A percentile compares a stretch with the other conserved stretches of the same genome.
Conservation (phyloP, 768 basidiomycete genomes). For the Austroboletus eburneus region DNA sequence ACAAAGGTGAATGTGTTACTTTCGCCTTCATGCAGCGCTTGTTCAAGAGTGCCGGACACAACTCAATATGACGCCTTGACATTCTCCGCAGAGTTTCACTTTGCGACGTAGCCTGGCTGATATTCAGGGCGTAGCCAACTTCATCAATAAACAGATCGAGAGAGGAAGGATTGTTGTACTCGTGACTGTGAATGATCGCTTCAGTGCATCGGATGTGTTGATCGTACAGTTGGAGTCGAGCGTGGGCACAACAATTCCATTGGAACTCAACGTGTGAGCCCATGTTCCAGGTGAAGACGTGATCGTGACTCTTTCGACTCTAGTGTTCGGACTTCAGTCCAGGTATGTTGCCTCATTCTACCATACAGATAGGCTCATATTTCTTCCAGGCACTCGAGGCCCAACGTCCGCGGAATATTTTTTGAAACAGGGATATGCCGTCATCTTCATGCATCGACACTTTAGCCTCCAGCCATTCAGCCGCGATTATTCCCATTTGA, state of each 20-base stretch:
- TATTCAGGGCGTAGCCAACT: constrained; percentile 58
- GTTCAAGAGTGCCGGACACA: constrained; percentile 14
- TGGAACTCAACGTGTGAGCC: constrained; percentile 98
- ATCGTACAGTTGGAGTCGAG: constrained; percentile 52
- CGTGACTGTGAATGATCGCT: constrained; percentile 69
- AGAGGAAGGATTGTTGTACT: constrained; percentile 78
- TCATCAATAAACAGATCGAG: constrained; percentile 63
- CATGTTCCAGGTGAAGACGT: constrained; percentile 1
- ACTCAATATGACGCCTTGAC: constrained; percentile 13
- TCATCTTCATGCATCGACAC: constrained; percentile 98
- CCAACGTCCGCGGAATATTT: constrained; percentile 99
- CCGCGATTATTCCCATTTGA: constrained; percentile 96
- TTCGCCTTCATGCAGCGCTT: too few relatives aligned
- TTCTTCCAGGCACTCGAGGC: constrained; percentile 79
- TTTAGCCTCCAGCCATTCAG: constrained; percentile 98
- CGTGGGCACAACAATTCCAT: constrained; percentile 95
- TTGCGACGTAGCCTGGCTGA: constrained; percentile 78
- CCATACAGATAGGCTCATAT: not conserved
- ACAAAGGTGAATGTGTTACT: too few relatives aligned
- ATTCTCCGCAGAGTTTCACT: constrained; percentile 90
- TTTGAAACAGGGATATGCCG: constrained; percentile 88
- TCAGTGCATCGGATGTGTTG: constrained; percentile 2
- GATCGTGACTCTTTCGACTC: constrained; percentile 16
- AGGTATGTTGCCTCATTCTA: constrained; percentile 43
- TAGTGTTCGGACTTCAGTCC: constrained; percentile 99